Conservation (phyloP, 495 filamentous ascomycete genomes). For the Xylaria nigripes region DNA sequence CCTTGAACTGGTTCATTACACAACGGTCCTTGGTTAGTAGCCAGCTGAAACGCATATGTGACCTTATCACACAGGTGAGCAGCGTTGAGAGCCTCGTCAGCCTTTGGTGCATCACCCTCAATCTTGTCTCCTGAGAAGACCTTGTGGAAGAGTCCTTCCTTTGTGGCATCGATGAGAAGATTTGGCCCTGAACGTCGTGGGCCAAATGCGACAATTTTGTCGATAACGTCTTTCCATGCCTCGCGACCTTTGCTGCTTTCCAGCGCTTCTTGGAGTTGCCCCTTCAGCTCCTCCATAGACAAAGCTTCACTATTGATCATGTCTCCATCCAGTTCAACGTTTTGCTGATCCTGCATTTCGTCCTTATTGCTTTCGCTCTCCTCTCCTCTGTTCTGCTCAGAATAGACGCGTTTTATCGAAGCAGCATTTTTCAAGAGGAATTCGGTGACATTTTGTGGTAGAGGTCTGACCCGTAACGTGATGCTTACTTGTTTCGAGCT, state of each 20-base stretch:
- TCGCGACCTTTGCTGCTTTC: conserved; percentile 58
- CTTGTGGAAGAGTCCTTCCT: conserved; percentile 61
- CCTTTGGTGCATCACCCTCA: conserved; percentile 24
- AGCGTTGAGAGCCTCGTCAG: conserved; percentile 51
- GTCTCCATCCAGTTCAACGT: conserved; percentile 40
- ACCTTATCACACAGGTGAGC: conserved; percentile 83
- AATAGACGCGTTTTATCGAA: conserved; percentile 71
- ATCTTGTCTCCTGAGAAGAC: conserved; percentile 49
- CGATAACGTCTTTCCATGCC: conserved; percentile 66
- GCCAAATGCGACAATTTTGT: conserved; percentile 83
- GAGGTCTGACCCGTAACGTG: conserved; percentile 66
- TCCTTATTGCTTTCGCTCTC: conserved; percentile 31
- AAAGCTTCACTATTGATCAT: conserved; percentile 48
- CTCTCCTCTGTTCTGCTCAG: conserved; percentile 46
- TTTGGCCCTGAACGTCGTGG: conserved; percentile 81
- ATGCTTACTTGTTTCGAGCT: conserved; percentile 79
- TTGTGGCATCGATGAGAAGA: conserved; percentile 77
- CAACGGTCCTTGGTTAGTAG: conserved; percentile 80
- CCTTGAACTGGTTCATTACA: conserved; percentile 94
- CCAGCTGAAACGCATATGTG: conserved; percentile 85
- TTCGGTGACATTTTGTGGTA: conserved; percentile 72
- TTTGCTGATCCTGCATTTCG: conserved; percentile 32
- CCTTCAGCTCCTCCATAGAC: conserved; percentile 64
- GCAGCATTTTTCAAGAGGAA: conserved; percentile 73
- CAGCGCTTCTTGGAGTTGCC: conserved; percentile 59